phyloP scores from a whole-genome alignment of 768 basidiomycete genomes.

The Mycena metata region DNA sequence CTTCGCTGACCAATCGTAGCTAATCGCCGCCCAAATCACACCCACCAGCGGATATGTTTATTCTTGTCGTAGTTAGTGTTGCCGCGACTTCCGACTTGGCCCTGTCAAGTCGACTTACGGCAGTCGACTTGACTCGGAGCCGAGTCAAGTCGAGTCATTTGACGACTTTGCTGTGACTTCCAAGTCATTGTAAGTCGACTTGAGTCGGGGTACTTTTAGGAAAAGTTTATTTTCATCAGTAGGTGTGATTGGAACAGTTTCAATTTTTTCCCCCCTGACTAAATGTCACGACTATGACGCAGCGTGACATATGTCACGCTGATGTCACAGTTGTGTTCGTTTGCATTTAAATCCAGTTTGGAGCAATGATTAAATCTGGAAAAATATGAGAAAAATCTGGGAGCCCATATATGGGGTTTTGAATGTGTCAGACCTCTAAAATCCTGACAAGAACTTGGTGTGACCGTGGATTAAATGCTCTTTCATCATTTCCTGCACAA shows the following conservation, averaged over 20 bases:
- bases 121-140: conserved; percentile 4
- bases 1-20: too few species aligned
- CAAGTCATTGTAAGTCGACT: too few species aligned
- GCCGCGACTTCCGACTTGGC: too few species aligned
- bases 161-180: neutral
- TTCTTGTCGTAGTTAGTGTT: too few species aligned
- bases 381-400: neutral
- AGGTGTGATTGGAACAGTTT: conserved; percentile 3
- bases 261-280: neutral
- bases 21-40: too few species aligned
- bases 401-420: neutral
- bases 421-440: neutral
- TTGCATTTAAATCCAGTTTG: neutral
- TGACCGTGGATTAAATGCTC: neutral
- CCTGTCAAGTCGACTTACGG: conserved; percentile 1
- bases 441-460: neutral
- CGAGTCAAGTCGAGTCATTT: conserved; percentile 5
- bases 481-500: conserved; percentile 2
- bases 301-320: neutral
- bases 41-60: too few species aligned
- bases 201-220: too few species aligned
- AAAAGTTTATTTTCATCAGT: neutral
- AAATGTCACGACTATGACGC: neutral
- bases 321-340: neutral
- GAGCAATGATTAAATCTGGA: neutral